Evolutionary conservation across 1,284 basidiomycete genomes (phyloP).

Genomic region (Heterobasidion parviporum): DNA sequence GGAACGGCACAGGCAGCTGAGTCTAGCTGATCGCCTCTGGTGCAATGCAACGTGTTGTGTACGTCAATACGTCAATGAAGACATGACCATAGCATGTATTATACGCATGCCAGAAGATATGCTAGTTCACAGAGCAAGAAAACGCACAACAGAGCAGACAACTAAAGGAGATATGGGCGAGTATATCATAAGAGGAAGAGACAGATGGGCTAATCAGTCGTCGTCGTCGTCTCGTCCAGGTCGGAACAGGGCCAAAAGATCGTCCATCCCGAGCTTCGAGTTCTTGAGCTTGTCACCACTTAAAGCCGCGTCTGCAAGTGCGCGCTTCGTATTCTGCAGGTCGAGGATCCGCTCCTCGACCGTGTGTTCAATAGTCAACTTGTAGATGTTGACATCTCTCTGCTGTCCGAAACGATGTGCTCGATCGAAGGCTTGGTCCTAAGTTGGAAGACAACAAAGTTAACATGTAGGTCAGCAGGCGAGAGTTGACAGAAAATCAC

Average conservation of each 20-base stretch:
- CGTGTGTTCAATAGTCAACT: conserved; percentile 82
- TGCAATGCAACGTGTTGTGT: no score
- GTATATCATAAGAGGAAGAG: neutral
- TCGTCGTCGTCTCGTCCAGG: conserved; percentile 48
- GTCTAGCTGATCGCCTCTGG: neutral
- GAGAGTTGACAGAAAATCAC: conserved; percentile 20
- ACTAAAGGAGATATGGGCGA: neutral
- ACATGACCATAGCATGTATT: neutral
- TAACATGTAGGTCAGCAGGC: conserved; percentile 1
- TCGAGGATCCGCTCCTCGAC: conserved; percentile 86
- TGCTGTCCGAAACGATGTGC: conserved; percentile 83
- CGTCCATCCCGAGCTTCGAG: conserved; percentile 76
- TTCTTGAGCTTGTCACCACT: conserved; percentile 85
- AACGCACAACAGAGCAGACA: neutral
- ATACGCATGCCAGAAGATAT: neutral
- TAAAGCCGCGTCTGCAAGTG: conserved; percentile 76
- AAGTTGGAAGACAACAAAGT: neutral
- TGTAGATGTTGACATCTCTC: conserved; percentile 85
- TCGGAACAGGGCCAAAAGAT: conserved; percentile 74
- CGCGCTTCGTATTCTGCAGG: conserved; percentile 85
- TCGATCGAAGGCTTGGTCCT: conserved; percentile 92
- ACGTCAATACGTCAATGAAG: no score
- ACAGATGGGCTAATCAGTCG: conserved; percentile 25
- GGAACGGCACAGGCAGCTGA: neutral
- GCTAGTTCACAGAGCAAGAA: neutral